Evolutionary conservation across 306 rosid genomes (phyloP).

Genomic region (Vachellia pachyceras): DNA sequence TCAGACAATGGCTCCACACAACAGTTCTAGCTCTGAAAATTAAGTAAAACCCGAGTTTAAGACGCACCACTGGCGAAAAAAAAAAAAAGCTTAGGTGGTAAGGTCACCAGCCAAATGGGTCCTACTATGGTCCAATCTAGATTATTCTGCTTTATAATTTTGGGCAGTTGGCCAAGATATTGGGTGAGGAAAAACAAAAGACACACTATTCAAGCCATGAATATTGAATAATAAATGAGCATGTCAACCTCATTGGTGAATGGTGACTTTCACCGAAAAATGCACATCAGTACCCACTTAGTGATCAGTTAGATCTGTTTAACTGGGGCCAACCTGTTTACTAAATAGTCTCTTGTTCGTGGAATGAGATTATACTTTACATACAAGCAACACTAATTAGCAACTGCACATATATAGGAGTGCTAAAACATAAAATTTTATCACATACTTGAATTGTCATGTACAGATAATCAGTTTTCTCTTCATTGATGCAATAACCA

Average conservation of each 20-base stretch:
- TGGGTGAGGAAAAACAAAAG: too few relatives aligned
- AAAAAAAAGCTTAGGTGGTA: too few relatives aligned
- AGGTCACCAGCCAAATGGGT: too few relatives aligned
- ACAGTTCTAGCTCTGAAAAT: background rate
- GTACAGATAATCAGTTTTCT: constrained; percentile 1
- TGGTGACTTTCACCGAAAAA: background rate
- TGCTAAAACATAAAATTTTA: background rate
- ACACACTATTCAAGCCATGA: background rate
- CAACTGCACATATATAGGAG: background rate
- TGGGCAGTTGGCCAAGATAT: too few relatives aligned
- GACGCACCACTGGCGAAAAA: too few relatives aligned
- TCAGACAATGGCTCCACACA: background rate
- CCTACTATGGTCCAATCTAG: too few relatives aligned
- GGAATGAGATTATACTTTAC: background rate
- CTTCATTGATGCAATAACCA: constrained; percentile 14
- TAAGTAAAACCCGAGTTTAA: background rate
- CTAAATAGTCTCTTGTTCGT: background rate
- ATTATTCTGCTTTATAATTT: too few relatives aligned
- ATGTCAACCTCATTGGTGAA: background rate
- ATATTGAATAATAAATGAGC: too few relatives aligned
- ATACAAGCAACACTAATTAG: background rate
- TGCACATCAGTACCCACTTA: background rate
- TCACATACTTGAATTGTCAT: background rate
- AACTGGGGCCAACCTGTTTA: background rate
- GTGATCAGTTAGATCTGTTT: background rate